Percentiles rank a stretch among this genome's conserved stretches.
phyloP scores from a whole-genome alignment of 2,329 filamentous ascomycete genomes.

The Fusarium drepaniforme region DNA sequence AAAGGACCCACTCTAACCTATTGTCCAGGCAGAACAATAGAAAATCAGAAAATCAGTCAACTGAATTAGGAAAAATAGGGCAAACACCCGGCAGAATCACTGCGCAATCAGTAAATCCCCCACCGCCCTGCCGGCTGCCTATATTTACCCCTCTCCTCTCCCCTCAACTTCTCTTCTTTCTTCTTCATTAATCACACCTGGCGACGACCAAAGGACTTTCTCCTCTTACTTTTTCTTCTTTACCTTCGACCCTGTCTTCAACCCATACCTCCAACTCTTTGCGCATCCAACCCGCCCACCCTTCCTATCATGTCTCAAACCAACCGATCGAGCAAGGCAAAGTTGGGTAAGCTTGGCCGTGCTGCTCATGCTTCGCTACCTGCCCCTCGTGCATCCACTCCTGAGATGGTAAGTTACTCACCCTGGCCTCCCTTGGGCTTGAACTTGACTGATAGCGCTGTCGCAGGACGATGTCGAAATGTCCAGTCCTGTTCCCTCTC shows the following conservation, averaged over 20 bases:
- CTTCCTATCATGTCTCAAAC: too few relatives aligned
- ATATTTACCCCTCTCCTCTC: slow-evolving; percentile 15
- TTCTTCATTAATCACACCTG: slow-evolving; percentile 4
- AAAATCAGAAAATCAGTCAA: background rate
- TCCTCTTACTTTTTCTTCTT: background rate
- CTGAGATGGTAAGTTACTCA: background rate
- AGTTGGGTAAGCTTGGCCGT: too few relatives aligned
- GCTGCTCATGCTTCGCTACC: too few relatives aligned
- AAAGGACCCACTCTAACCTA: background rate
- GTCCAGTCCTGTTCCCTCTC: background rate
- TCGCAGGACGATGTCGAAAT: background rate
- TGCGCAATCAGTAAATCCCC: background rate
- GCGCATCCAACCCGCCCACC: too few relatives aligned
- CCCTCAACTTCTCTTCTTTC: background rate
- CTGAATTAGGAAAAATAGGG: background rate
- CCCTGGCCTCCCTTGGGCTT: too few relatives aligned
- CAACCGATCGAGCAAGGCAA: too few relatives aligned
- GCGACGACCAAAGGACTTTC: background rate
- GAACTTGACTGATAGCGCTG: too few relatives aligned
- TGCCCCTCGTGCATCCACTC: background rate
- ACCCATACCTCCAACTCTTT: background rate
- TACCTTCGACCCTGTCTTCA: too few relatives aligned
- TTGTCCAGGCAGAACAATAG: slow-evolving; percentile 3
- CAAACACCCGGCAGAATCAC: background rate
- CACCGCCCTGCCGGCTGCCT: slow-evolving; percentile 2